phyloP scores from a whole-genome alignment of 768 basidiomycete species.

The Trametes sanguinea region DNA sequence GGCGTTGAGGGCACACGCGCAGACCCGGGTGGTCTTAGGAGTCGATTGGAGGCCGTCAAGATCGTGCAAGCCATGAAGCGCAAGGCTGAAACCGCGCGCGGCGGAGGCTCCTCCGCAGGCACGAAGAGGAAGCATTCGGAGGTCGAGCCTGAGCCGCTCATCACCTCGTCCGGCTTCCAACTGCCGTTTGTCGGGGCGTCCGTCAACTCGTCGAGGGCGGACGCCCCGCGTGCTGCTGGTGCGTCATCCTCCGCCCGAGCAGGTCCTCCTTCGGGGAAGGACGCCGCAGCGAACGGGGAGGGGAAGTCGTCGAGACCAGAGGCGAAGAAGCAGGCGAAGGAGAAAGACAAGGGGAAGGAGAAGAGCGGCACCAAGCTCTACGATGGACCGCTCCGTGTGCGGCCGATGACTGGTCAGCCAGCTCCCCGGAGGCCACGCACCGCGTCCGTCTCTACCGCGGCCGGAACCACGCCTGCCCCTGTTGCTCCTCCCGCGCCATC shows the following conservation, averaged over 20 bases:
- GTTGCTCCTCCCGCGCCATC: neutral
- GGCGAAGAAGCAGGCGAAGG: conserved; percentile 25
- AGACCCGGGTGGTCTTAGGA: conserved; percentile 28
- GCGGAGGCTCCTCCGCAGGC: conserved; percentile 30
- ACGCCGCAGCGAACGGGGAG: conserved; percentile 8
- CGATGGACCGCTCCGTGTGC: conserved; percentile 48
- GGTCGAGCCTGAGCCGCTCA: conserved; percentile 35
- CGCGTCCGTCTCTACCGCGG: conserved; percentile 20
- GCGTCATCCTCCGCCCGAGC: conserved; percentile 1
- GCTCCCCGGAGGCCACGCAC: conserved; percentile 18
- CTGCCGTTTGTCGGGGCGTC: conserved; percentile 45
- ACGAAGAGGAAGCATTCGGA: conserved; percentile 48
- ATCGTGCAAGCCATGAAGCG: conserved; percentile 43
- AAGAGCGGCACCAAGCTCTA: conserved; percentile 44
- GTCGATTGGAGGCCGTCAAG: conserved; percentile 40
- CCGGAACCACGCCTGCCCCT: conserved; percentile 8
- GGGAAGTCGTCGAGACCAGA: conserved; percentile 17
- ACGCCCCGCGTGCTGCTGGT: conserved; percentile 15
- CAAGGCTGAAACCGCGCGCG: conserved; percentile 42
- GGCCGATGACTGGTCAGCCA: conserved; percentile 38
- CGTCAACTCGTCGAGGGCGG: conserved; percentile 31
- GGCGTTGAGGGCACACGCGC: conserved; percentile 35
- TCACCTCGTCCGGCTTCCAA: conserved; percentile 37
- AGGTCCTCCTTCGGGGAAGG: conserved; percentile 17
- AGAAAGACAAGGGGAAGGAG: conserved; percentile 37